Evolutionary conservation across 2,329 filamentous ascomycete genomes (phyloP).

Genomic region (Fusarium papillatum): DNA sequence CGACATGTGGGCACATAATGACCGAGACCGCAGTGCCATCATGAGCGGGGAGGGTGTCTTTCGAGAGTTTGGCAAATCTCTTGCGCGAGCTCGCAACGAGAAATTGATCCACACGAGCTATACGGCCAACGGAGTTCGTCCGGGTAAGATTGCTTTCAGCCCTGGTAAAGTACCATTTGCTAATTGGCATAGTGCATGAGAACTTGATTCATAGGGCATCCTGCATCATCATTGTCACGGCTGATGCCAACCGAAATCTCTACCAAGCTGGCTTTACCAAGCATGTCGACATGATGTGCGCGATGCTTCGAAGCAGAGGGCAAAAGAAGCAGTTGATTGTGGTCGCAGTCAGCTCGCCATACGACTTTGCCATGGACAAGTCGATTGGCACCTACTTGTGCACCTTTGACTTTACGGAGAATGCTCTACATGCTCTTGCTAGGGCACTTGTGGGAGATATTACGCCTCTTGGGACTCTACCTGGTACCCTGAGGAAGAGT

Average conservation of each 20-base stretch:
- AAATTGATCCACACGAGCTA: conserved; percentile 95
- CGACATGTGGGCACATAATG: conserved; percentile 70
- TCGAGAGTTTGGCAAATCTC: conserved; percentile 85
- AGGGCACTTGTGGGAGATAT: conserved; percentile 86
- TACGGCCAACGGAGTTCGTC: conserved; percentile 91
- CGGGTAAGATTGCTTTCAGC: conserved; percentile 58
- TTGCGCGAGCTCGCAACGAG: conserved; percentile 89
- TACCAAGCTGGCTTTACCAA: conserved; percentile 97
- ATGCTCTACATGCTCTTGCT: conserved; percentile 86
- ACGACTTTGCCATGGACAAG: conserved; percentile 95
- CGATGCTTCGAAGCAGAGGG: conserved; percentile 80
- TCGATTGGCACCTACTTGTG: conserved; percentile 93
- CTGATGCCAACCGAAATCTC: conserved; percentile 92
- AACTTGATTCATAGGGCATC: conserved; percentile 91
- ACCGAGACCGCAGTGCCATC: conserved; percentile 70
- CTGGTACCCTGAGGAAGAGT: conserved; percentile 86
- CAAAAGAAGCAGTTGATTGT: conserved; percentile 93
- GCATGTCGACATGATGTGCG: conserved; percentile 96
- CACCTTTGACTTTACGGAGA: conserved; percentile 97
- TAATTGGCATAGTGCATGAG: conserved; percentile 76
- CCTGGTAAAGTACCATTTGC: background rate
- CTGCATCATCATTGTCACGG: conserved; percentile 91
- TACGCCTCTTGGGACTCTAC: conserved; percentile 69
- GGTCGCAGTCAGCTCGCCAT: conserved; percentile 93
- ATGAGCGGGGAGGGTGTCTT: conserved; percentile 97